Evolutionary conservation across 352 stramenopile species (phyloP).

Genomic region (Blastocystis sp.): DNA sequence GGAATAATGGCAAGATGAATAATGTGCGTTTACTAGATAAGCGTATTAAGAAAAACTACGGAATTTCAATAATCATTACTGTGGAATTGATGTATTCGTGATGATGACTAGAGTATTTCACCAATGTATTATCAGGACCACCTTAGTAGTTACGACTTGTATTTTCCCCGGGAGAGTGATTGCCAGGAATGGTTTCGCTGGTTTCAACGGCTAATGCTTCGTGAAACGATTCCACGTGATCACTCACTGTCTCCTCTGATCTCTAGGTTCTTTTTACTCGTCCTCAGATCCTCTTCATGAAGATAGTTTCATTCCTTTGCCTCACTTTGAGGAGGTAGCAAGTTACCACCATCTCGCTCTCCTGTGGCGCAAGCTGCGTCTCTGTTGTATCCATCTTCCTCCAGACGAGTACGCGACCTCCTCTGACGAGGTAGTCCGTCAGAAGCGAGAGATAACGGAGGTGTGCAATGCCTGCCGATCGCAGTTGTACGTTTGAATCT

Average conservation of each 20-base stretch:
- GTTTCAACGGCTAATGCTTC: background rate
- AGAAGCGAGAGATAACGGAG: background rate
- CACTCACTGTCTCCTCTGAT: background rate
- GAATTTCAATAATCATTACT: background rate
- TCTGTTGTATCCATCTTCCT: background rate
- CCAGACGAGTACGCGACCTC: background rate
- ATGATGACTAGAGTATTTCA: background rate
- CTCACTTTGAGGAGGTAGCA: constrained; percentile 13
- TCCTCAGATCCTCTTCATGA: background rate
- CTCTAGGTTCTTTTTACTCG: background rate
- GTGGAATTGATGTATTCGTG: background rate
- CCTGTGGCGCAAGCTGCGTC: constrained; percentile 19
- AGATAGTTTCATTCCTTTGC: background rate
- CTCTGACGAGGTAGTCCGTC: background rate
- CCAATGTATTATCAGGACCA: background rate
- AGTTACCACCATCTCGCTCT: background rate
- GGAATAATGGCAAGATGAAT: background rate
- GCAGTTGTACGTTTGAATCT: background rate
- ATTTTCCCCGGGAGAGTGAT: background rate
- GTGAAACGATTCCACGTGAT: background rate
- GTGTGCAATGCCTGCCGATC: background rate
- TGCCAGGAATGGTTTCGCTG: background rate
- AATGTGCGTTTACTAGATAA: background rate
- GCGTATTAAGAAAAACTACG: background rate
- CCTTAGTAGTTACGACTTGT: background rate